Evolutionary conservation across 352 stramenopile genomes (phyloP), one percentile per base, ranked within the genome.

Genomic region (Pythium pyrilobum): DNA sequence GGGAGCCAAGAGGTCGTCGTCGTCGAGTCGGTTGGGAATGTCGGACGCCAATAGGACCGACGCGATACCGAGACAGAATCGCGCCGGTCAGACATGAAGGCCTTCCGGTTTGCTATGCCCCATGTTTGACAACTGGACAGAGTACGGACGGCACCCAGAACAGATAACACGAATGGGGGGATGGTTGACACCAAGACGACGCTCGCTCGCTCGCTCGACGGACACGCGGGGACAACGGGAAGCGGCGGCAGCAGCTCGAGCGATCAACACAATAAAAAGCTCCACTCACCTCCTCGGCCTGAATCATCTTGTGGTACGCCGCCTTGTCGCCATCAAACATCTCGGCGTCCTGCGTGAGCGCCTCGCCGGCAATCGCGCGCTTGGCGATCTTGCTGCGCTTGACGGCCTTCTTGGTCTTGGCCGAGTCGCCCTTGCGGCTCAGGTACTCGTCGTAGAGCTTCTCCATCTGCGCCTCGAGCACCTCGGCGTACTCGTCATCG

Each of bases 121-220:
- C 81, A 90, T 86, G 66, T 81, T 95, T 92, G 85, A 95, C 85
- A 95, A 95, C 85, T 95, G 85, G 81, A 76, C 83, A 89, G 81
- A 81, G 82, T 92, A 95, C 81, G 70, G 74, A 77, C 37, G 43
- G 69, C 66, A 91, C 83, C 74, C 83, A 67, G 81, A 92, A 91
- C 83, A 94, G 81, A 94, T 89, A 94, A 94, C 83, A 94, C 83
- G 80, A 79, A 89, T 87, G 79, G 83, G 83, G 83, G 66, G 62
- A 50, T 8, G 70, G 8, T 28, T 15, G 28, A 51, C 5, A 10
- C 9, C 10, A 41, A 41, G 36, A 41, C n/a, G 36, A 10, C 9
- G 20, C 9, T 9, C 2, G 20, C 39, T 45, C 39, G 39, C 39
- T 13, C 23, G 39, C 39, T 45, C 1, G 39, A 32, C 39, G 28